phyloP scores from a whole-genome alignment of 768 basidiomycete genomes.

The Mycena chlorophos region DNA sequence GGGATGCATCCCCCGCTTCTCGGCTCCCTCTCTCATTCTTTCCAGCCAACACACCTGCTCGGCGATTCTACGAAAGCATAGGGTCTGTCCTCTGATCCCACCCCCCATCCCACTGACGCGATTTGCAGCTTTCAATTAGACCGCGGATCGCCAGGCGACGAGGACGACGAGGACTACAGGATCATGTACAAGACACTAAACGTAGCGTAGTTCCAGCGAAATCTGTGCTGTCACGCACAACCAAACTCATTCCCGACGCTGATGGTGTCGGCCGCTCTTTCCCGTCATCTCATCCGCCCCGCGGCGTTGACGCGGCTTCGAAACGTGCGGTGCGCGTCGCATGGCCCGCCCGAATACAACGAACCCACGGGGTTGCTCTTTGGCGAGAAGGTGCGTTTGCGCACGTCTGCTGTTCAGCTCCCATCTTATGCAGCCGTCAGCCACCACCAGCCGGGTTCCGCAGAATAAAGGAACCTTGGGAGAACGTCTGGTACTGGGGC shows the following conservation, averaged over 20 bases:
- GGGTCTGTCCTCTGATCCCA: slow-evolving; percentile 41
- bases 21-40: slow-evolving; percentile 5
- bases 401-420: not conserved
- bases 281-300: slow-evolving; percentile 48
- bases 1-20: not conserved
- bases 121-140: slow-evolving; percentile 55
- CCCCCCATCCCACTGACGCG: not conserved
- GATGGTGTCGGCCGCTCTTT: slow-evolving; percentile 48
- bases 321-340: slow-evolving; percentile 61
- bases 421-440: slow-evolving; percentile 36
- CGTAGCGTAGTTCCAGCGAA: not conserved
- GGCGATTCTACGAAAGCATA: slow-evolving; percentile 51
- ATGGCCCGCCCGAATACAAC: slow-evolving; percentile 82
- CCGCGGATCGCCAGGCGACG: slow-evolving; percentile 48
- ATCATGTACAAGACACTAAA: slow-evolving; percentile 40
- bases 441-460: slow-evolving; percentile 80
- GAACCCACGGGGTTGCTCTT: slow-evolving; percentile 88
- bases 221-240: not conserved
- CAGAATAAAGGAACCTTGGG: slow-evolving; percentile 88
- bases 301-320: slow-evolving; percentile 33
- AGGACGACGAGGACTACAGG: slow-evolving; percentile 42
- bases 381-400: slow-evolving; percentile 73
- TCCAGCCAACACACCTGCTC: slow-evolving; percentile 47
- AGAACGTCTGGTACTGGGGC: slow-evolving; percentile 85
- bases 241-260: slow-evolving; percentile 5